phyloP scores from a whole-genome alignment of 148 eudicot species.

The Vaccinium macrocarpon region DNA sequence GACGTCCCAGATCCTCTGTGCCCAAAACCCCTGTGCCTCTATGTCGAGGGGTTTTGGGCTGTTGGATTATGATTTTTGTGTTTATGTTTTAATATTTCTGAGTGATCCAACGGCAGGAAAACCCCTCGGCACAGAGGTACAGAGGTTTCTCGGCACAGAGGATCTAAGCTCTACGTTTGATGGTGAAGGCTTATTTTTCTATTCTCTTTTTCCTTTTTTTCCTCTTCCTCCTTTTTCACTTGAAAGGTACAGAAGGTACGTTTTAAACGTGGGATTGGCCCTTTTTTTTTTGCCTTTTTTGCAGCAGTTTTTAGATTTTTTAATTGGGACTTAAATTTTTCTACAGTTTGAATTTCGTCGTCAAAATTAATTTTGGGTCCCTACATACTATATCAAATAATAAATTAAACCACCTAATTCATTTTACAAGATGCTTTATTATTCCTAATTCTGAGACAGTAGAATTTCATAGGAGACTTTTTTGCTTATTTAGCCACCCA shows the following conservation, averaged over 20 bases:
- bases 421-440: not conserved
- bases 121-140: no score
- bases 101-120: no score
- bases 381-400: not conserved
- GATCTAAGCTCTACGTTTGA: not conserved
- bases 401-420: not conserved
- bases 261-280: not conserved
- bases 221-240: not conserved
- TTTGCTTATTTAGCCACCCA: not conserved
- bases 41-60: no score
- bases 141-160: no score
- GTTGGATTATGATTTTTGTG: no score
- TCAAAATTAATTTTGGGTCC: not conserved
- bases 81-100: no score
- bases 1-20: no score
- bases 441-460: not conserved
- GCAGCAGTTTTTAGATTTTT: no score
- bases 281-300: no score
- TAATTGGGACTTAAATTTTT: no score
- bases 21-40: no score
- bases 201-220: not conserved
- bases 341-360: not conserved
- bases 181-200: not conserved
- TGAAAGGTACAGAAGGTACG: not conserved
- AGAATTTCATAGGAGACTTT: not conserved